Evolutionary conservation across 2,329 filamentous ascomycete species (phyloP).

Genomic region (Alternaria sp.): DNA sequence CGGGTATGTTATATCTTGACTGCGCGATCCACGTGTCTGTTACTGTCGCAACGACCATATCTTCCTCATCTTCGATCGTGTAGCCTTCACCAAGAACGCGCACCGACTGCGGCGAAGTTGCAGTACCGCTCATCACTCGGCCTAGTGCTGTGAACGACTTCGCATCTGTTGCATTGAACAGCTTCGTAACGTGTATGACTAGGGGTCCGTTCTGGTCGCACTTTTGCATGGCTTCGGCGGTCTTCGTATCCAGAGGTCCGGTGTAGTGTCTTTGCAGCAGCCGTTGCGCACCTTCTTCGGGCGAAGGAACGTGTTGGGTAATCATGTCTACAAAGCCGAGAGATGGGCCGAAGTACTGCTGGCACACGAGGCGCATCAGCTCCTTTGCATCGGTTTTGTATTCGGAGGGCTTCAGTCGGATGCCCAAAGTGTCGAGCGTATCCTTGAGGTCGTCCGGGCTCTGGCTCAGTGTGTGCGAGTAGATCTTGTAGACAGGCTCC

Average conservation of each 20-base stretch:
- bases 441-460: slow-evolving; percentile 82
- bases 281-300: slow-evolving; percentile 75
- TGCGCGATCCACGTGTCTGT: slow-evolving; percentile 88
- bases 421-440: slow-evolving; percentile 79
- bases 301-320: slow-evolving; percentile 85
- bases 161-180: slow-evolving; percentile 91
- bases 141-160: slow-evolving; percentile 89
- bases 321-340: slow-evolving; percentile 96
- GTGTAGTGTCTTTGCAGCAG: slow-evolving; percentile 90
- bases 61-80: slow-evolving; percentile 95
- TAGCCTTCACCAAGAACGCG: slow-evolving; percentile 94
- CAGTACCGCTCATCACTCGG: slow-evolving; percentile 90
- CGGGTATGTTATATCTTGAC: slow-evolving; percentile 89
- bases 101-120: slow-evolving; percentile 79
- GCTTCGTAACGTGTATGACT: slow-evolving; percentile 89
- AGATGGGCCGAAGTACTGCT: slow-evolving; percentile 92
- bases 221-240: slow-evolving; percentile 77
- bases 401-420: slow-evolving; percentile 88
- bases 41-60: slow-evolving; percentile 88
- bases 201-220: slow-evolving; percentile 91
- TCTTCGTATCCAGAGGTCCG: slow-evolving; percentile 81
- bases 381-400: slow-evolving; percentile 89
- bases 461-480: slow-evolving; percentile 91
- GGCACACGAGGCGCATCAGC: slow-evolving; percentile 85
- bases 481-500: slow-evolving; percentile 97